phyloP scores from a whole-genome alignment of 2,329 filamentous ascomycete genomes.

The Fusarium sp. region DNA sequence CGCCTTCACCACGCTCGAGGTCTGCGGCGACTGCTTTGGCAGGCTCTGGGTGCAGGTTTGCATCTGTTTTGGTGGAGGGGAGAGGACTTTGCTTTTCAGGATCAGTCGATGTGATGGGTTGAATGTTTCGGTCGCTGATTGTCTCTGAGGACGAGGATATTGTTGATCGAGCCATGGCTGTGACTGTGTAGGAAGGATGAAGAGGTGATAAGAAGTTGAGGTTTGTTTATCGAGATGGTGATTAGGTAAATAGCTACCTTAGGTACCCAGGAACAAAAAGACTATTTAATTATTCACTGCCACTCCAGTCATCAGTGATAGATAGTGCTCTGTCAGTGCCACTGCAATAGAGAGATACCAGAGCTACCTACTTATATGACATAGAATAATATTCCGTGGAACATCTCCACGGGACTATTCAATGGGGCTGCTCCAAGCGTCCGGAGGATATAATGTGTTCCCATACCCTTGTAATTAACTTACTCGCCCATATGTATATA shows the following conservation, averaged over 20 bases:
- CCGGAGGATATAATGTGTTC: neutral
- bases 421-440: neutral
- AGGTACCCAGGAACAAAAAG: neutral
- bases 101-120: constrained; percentile 18
- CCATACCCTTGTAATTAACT: neutral
- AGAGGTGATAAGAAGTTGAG: too few species aligned
- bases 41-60: constrained; percentile 47
- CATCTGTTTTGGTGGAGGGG: constrained; percentile 27
- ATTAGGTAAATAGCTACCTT: neutral
- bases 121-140: constrained; percentile 39
- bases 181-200: neutral
- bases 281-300: neutral
- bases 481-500: neutral
- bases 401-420: neutral
- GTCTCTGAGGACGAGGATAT: constrained; percentile 48
- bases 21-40: constrained; percentile 50
- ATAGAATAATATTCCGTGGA: neutral
- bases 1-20: constrained; percentile 36
- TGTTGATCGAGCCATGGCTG: constrained; percentile 45
- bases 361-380: neutral
- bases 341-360: neutral
- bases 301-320: neutral
- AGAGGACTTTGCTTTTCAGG: constrained; percentile 28
- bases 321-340: neutral
- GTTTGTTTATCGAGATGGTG: neutral